These are phyloP conservation scores for Pouteria glomerata DNA, from an alignment of 148 eudicot genomes.

Conservation along the genomic window DNA sequence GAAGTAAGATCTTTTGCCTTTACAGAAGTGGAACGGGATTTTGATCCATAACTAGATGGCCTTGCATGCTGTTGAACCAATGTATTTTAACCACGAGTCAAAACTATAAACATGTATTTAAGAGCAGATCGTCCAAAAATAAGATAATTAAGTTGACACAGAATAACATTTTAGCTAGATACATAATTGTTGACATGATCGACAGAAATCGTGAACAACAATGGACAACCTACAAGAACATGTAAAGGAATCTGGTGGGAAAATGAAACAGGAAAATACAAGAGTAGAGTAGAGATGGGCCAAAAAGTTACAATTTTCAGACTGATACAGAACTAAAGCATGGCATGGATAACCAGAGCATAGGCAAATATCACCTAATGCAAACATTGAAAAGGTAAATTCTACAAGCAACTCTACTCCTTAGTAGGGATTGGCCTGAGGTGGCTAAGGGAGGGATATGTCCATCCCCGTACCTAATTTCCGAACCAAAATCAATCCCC, in stretches of 20 bases:
- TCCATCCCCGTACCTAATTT: too few species aligned
- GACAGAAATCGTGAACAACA: neutral
- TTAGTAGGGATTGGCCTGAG: too few species aligned
- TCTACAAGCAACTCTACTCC: too few species aligned
- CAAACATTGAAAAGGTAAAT: too few species aligned
- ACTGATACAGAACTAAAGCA: neutral
- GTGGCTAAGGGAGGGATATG: too few species aligned
- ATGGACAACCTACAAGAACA: neutral
- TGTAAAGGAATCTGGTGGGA: neutral
- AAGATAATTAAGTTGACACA: neutral
- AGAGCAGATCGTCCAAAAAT: slow-evolving; percentile 4
- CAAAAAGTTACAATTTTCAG: slow-evolving; percentile 4
- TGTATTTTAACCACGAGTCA: neutral
- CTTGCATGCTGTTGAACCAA: slow-evolving; percentile 24
- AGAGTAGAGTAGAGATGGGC: neutral
- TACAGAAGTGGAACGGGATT: slow-evolving; percentile 47
- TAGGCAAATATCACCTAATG: too few species aligned
- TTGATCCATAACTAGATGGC: slow-evolving; percentile 54
- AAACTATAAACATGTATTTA: neutral
- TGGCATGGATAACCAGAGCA: neutral
- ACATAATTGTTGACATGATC: neutral
- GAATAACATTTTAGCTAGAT: neutral
- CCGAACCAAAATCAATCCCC: too few species aligned
- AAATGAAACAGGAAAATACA: neutral
- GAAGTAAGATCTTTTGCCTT: slow-evolving; percentile 46